Base-by-base conservation (phyloP, 1,284 basidiomycete species). In the Thelephora terrestris region DNA sequence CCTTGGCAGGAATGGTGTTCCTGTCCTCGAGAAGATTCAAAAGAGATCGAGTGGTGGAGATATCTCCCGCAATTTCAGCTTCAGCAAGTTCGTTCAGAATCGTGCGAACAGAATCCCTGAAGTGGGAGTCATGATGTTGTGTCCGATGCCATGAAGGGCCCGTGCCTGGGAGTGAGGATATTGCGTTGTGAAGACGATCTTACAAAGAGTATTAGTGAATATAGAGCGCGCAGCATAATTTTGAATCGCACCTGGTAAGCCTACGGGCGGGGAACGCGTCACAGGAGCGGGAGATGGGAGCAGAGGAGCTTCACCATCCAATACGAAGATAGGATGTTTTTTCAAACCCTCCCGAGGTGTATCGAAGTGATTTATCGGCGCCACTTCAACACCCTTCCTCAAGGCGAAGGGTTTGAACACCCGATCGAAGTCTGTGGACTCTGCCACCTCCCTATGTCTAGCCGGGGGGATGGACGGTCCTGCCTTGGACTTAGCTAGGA, bases 391-490 rank as follows among this genome's bases (percentile, higher is more conserved):
- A 52, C 79, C 84, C 55, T 83, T 86, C 67, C 85, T 87, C 52
- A 85, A 55, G 6, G 78, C 70, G 59, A 91, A 93, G 1, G 87
- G 79, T 54, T 77, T 82, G 69, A 93, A 93, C 0, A 74, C 71
- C 55, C 69, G 76, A 50, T 82, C 73, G 57, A 87, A 93, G 44
- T 91, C 86, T 5, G 75, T 54, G 35, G 57, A 54, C 2, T 57
- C 55, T 20, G 54, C 50, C 23, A 67, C 64, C 34, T 65, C 68
- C n/a, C 63, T 53, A 3, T 66, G 57, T n/a, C 57, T 53, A 5
- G 53, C 38, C 7, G 63, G 53, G 38, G 59, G 48, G 12, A 46
- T 51, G 5, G 58, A 52, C 43, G 60, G 46, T 7, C 63, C 47
- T 38, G 67, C 60, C 51, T 74, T 78, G 7, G 74, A 60, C 61